These are phyloP conservation scores for Ceratocystis papillata DNA, from an alignment of 2,329 filamentous ascomycete genomes.

Conservation along the genomic window DNA sequence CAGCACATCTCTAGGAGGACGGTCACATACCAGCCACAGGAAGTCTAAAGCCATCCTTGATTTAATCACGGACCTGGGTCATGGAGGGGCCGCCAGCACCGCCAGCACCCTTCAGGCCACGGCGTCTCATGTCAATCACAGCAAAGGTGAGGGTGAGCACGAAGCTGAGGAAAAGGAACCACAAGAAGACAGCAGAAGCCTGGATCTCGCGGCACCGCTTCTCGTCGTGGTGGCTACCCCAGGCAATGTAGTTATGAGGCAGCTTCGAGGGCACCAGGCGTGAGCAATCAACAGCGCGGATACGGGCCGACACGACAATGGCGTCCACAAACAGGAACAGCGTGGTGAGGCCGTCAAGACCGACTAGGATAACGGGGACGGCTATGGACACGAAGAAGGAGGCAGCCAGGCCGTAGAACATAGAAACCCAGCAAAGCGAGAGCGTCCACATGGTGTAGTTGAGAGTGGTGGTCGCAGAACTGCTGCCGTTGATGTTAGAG, in stretches of 20 bases:
- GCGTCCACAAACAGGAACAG: constrained; percentile 62
- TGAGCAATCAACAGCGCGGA: constrained; percentile 58
- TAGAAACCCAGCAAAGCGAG: constrained; percentile 53
- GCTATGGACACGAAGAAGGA: constrained; percentile 44
- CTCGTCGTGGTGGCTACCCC: constrained; percentile 46
- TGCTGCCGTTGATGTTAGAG: constrained; percentile 37
- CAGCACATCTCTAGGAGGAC: background rate
- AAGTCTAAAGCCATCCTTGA: background rate
- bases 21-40: background rate
- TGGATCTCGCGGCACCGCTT: constrained; percentile 66
- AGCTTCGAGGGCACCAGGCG: constrained; percentile 35
- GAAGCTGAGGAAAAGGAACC: constrained; percentile 62
- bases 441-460: constrained; percentile 62
- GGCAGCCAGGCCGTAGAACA: constrained; percentile 51
- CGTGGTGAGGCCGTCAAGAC: constrained; percentile 47
- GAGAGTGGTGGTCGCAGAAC: constrained; percentile 39
- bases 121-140: constrained; percentile 43
- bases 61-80: constrained; percentile 46
- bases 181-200: constrained; percentile 64
- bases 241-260: constrained; percentile 47
- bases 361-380: constrained; percentile 43
- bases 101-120: constrained; percentile 36
- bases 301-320: constrained; percentile 59
- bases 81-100: constrained; percentile 41
- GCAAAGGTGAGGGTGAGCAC: constrained; percentile 46